Base-by-base conservation (phyloP, 2,329 filamentous ascomycete genomes). In the Xylogone sp. region DNA sequence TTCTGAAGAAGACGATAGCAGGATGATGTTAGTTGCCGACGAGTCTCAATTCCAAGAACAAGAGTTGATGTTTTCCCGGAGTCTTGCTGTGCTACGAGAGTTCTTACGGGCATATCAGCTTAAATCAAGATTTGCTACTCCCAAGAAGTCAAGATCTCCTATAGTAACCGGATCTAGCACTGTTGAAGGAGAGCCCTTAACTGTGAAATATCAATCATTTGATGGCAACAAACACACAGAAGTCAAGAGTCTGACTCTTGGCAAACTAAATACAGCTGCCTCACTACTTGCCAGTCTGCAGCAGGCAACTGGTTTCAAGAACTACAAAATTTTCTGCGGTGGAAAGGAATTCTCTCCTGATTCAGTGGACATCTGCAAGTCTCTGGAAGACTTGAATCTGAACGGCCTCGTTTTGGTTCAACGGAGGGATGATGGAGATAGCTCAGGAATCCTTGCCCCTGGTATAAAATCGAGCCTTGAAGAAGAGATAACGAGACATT, bases 401-500 rank as follows among this genome's bases (percentile, higher is more conserved):
- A 79, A 82, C 39, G 85, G 85, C 2, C 70, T 90, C 19, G 76
- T 91, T 21, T 72, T 90, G 19, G 76, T 91, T 43, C 86, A 82
- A 59, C 76, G 77, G 16, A 79, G 83, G 43, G 74, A 78, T 19
- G 74, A 77, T 13, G 63, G 69, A 1, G 65, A 71, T 8, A 68
- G 71, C 3, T 68, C 73, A 51, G 64, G 75, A 21, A 59, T 73
- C 55, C 63, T 74, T 24, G 70, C 77, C 48, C 75, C 73, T 55
- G 76, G 69, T 48, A 82, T 72, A 46, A 79, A 73, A 45, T 84
- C 73, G 56, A 78, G 72, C 31, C 78, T 97, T 2, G 90, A 97
- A 64, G 77, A 82, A 12, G 88, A 93, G 60, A 84, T 97, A 20
- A 73, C 94, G 59, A 79, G 84, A 52, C 88, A 95, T 67, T 96